A percentile compares a stretch with the other conserved stretches of the same genome.
Conservation (phyloP, 164 flowering plant species). For the Nymphaea thermarum region DNA sequence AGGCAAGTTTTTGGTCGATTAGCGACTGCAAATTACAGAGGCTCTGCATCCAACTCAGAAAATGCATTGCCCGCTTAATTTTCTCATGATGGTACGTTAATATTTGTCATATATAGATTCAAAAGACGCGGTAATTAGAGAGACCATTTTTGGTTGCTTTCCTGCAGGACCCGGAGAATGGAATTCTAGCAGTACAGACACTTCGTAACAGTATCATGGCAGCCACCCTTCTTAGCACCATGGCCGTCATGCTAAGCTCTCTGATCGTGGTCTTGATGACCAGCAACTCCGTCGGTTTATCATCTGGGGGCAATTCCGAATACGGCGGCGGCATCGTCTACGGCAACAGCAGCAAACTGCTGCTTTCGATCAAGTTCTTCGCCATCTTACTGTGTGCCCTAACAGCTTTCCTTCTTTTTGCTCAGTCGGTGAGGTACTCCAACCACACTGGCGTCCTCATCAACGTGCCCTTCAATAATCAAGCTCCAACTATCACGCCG, state of each 20-base stretch:
- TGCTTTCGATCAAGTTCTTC: conserved; percentile 60
- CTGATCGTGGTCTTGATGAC: conserved; percentile 64
- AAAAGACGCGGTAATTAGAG: neutral
- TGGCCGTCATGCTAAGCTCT: conserved; percentile 76
- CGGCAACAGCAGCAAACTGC: conserved; percentile 41
- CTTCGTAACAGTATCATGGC: conserved; percentile 93
- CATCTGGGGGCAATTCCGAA: neutral
- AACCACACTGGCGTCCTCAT: conserved; percentile 84
- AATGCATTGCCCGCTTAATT: too few species aligned
- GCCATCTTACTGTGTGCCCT: conserved; percentile 56
- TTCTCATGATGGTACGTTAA: too few species aligned
- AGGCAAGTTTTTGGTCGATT: too few species aligned
- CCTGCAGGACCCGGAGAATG: conserved; percentile 51
- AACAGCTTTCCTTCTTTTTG: conserved; percentile 55
- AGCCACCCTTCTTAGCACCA: conserved; percentile 71
- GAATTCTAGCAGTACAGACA: conserved; percentile 77
- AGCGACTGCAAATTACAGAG: too few species aligned
- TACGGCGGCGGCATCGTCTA: conserved; percentile 8
- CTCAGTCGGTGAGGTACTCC: conserved; percentile 81
- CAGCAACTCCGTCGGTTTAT: conserved; percentile 1
- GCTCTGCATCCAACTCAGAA: too few species aligned
- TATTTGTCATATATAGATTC: too few species aligned
- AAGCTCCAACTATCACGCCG: conserved; percentile 18
- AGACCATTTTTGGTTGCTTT: neutral
- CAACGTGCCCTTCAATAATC: conserved; percentile 60